Base-by-base conservation (phyloP, 176 grass and related monocot genomes). In the Aegilops bicornis region DNA sequence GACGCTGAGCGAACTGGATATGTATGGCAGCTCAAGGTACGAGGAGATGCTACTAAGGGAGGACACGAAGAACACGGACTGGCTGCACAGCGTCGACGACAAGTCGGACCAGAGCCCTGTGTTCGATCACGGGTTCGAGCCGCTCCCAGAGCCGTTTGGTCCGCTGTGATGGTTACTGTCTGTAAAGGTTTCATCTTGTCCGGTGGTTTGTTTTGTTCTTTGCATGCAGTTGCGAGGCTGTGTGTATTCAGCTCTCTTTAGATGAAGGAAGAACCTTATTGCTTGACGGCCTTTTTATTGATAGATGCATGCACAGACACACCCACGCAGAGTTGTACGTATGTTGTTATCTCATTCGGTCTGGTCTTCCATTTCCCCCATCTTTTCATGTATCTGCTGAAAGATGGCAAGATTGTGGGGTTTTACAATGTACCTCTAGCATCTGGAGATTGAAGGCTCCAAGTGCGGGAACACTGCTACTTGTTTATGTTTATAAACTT, bases 31-130 rank as follows among this genome's bases (percentile, higher is more conserved):
- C 73, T 90, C 89, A 68, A 87, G 87, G 32, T 93, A 97, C 10
- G 97, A 99, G 59, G 88, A 89, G 7, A 91, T 99, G 89, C 79
- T 97, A 35, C 83, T 93, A n/a, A 97, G 89, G 85, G 97, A 99
- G 76, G 97, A 97, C 84, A 79, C 78, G 3, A 94, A 89, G 54
- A 97, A 88, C 77, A 97, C 86, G 5, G 92, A 80, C 76, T 97
- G 97, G 97, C 50, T 99, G 89, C 97, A 97, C 73, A 91, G 29
- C 15, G 77, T 69, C 3, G 97, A 96, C 4, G 97, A 97, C 71
- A 96, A 90, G 78, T 96, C 88, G 1, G 94, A 99, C 37, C 92
- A 97, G 86, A 88, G 92, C 77, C 88, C 90, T 1, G 78, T 98
- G 79, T 96, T 98, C 43, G 94, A 98, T 84, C 92, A 98, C 77